phyloP scores from a whole-genome alignment of 2,329 filamentous ascomycete genomes.

The Fusarium oxysporum region DNA sequence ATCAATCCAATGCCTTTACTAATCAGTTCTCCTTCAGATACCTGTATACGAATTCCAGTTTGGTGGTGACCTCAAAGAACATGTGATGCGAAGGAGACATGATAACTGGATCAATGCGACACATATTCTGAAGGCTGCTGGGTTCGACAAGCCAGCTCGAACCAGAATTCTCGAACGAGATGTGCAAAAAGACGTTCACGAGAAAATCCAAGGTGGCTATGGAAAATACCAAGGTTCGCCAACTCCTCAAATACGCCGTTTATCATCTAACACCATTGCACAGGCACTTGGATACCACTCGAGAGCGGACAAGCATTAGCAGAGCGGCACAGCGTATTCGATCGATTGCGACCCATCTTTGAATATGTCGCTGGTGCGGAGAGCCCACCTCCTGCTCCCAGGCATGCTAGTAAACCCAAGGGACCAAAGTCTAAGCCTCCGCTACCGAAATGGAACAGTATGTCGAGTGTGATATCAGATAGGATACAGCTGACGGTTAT shows the following conservation, averaged over 20 bases:
- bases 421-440: constrained; percentile 67
- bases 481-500: constrained; percentile 15
- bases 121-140: constrained; percentile 95
- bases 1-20: not conserved
- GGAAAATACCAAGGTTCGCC: constrained; percentile 92
- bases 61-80: constrained; percentile 78
- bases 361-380: constrained; percentile 86
- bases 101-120: constrained; percentile 99
- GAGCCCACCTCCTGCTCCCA: constrained; percentile 92
- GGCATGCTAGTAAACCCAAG: constrained; percentile 90
- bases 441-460: constrained; percentile 68
- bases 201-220: constrained; percentile 98
- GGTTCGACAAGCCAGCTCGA: constrained; percentile 95
- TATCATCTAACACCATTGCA: constrained; percentile 10
- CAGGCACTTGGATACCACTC: constrained; percentile 96
- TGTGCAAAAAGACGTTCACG: constrained; percentile 94
- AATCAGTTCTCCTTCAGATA: constrained; percentile 67
- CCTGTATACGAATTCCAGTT: constrained; percentile 96
- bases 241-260: not conserved
- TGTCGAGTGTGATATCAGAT: constrained; percentile 6
- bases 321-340: constrained; percentile 85
- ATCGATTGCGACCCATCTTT: constrained; percentile 87
- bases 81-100: constrained; percentile 94
- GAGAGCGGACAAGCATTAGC: constrained; percentile 84
- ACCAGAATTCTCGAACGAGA: constrained; percentile 96